phyloP scores from a whole-genome alignment of 2,329 filamentous ascomycete genomes.

The Fusarium chuoi region DNA sequence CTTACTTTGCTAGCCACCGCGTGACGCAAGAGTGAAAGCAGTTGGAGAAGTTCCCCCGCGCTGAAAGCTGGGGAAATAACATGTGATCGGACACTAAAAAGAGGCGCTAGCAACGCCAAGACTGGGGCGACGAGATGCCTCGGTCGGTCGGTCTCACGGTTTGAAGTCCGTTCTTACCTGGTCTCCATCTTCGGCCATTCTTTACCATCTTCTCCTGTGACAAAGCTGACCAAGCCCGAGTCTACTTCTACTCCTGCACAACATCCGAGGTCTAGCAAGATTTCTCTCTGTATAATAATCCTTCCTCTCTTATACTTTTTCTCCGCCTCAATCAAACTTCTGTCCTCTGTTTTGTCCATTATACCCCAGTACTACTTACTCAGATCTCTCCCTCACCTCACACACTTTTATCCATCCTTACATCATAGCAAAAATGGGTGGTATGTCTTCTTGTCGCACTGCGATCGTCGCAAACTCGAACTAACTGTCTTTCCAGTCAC shows the following conservation, averaged over 20 bases:
- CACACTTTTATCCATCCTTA: neutral
- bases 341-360: conserved; percentile 15
- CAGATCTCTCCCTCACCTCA: neutral
- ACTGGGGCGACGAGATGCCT: conserved; percentile 46
- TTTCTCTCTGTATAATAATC: conserved; percentile 34
- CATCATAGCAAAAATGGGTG: conserved; percentile 49
- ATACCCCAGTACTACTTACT: conserved; percentile 14
- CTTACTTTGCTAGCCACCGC: conserved; percentile 18
- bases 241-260: conserved; percentile 35
- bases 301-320: conserved; percentile 1
- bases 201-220: conserved; percentile 27
- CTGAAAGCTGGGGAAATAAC: conserved; percentile 44
- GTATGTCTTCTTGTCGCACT: conserved; percentile 42
- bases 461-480: neutral
- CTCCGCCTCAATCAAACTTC: conserved; percentile 5
- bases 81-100: conserved; percentile 45
- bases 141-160: conserved; percentile 45
- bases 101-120: conserved; percentile 40
- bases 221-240: conserved; percentile 26
- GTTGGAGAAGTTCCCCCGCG: conserved; percentile 28
- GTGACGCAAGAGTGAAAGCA: conserved; percentile 32
- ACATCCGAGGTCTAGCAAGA: conserved; percentile 44
- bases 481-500: conserved; percentile 56
- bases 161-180: conserved; percentile 5
- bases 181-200: conserved; percentile 13